Conservation (phyloP, 139 green algal species). For the Gonium pectorale region DNA sequence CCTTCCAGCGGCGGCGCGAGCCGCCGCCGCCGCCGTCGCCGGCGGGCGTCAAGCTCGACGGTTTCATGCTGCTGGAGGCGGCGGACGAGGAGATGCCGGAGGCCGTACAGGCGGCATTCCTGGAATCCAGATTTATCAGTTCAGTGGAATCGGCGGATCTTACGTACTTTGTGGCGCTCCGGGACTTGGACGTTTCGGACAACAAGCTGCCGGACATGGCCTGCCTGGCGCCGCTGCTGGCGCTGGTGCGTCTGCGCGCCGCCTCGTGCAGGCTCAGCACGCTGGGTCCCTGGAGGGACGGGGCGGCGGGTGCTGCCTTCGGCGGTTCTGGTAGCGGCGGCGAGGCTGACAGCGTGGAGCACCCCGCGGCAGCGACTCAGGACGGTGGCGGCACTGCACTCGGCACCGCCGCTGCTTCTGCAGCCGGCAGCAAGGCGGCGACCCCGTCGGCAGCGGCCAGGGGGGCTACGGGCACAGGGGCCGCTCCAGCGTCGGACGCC, state of each 20-base stretch:
- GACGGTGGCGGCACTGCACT: too few relatives aligned
- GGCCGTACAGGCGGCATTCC: conserved; percentile 19
- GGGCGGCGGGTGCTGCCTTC: too few relatives aligned
- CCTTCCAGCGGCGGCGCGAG: conserved; percentile 35
- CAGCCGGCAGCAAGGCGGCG: too few relatives aligned
- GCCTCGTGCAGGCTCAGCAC: conserved; percentile 5
- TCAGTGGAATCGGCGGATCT: conserved; percentile 47
- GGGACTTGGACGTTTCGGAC: conserved; percentile 53
- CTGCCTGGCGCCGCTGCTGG: conserved; percentile 27
- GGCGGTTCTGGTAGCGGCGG: too few relatives aligned
- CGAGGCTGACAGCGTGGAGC: too few relatives aligned
- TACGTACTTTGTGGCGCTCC: conserved; percentile 53
- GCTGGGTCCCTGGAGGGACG: not conserved
- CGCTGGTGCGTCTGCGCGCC: conserved; percentile 34
- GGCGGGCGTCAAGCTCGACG: conserved; percentile 38
- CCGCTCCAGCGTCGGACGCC: too few relatives aligned
- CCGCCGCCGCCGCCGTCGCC: conserved; percentile 22
- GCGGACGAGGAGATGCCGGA: conserved; percentile 62
- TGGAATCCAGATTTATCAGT: not conserved
- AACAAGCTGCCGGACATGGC: conserved; percentile 57
- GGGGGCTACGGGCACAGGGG: too few relatives aligned
- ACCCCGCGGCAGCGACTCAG: too few relatives aligned
- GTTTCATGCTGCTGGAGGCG: conserved; percentile 62
- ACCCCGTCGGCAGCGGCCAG: too few relatives aligned
- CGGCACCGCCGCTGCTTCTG: too few relatives aligned